Percentiles rank a stretch among this genome's conserved stretches.
Conservation (phyloP, 106 monocot species). For the Dendrobium nobile region DNA sequence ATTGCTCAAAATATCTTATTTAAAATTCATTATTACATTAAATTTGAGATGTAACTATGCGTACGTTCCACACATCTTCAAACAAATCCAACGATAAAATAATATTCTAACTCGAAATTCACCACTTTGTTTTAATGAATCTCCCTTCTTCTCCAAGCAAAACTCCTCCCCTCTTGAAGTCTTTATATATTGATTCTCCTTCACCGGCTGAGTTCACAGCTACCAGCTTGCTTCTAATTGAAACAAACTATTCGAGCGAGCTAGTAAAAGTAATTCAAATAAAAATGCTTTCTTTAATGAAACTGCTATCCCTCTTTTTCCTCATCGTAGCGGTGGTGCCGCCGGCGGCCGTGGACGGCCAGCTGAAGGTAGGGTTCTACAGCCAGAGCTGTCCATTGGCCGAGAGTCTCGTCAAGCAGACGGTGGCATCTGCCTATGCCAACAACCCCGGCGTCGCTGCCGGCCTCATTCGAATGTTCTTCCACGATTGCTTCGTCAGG, state of each 20-base stretch:
- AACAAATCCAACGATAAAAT: no score
- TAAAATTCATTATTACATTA: no score
- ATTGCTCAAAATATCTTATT: no score
- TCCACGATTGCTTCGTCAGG: slow-evolving; percentile 68
- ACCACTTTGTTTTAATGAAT: no score
- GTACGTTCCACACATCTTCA: no score
- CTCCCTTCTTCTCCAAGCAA: background rate
- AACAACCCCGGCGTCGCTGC: slow-evolving; percentile 36
- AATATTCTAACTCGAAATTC: no score
- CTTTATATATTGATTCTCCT: background rate
- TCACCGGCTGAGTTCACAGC: background rate
- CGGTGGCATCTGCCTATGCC: slow-evolving; percentile 28
- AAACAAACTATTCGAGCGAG: background rate
- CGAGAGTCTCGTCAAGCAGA: slow-evolving; percentile 34
- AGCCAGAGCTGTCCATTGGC: slow-evolving; percentile 31
- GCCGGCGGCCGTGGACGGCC: background rate
- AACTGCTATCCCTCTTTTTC: background rate
- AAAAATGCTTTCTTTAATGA: background rate
- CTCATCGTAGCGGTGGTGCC: background rate
- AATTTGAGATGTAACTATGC: no score
- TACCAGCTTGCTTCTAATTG: background rate
- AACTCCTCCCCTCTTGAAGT: no score
- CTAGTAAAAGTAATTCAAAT: no score
- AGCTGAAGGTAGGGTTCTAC: slow-evolving; percentile 48
- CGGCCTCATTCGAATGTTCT: slow-evolving; percentile 56